phyloP scores from a whole-genome alignment of 2,329 filamentous ascomycete species.

The Xylaria sp. region DNA sequence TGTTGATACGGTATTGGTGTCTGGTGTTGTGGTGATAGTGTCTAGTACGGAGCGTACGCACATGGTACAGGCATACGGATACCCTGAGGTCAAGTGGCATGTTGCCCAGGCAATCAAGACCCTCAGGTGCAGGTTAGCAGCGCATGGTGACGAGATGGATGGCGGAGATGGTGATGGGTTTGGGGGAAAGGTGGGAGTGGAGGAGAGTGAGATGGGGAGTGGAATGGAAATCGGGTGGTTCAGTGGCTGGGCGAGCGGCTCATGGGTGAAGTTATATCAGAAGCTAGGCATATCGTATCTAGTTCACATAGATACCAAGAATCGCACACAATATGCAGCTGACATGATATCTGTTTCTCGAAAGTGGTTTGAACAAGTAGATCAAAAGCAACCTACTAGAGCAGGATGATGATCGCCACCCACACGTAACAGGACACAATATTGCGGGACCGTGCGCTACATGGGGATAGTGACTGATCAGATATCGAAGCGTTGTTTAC shows the following conservation, averaged over 20 bases:
- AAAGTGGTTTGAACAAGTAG: too few relatives aligned
- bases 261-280: too few relatives aligned
- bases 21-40: background rate
- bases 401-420: too few relatives aligned
- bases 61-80: background rate
- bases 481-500: too few relatives aligned
- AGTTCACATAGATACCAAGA: too few relatives aligned
- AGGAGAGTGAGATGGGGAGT: background rate
- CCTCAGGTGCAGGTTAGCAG: background rate
- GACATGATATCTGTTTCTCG: too few relatives aligned
- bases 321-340: too few relatives aligned
- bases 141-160: background rate
- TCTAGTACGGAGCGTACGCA: background rate
- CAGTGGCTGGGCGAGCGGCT: background rate
- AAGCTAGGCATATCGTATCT: too few relatives aligned
- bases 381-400: too few relatives aligned
- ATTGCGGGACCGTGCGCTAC: too few relatives aligned
- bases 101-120: background rate
- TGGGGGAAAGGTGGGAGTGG: background rate
- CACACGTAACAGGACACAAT: too few relatives aligned
- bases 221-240: background rate
- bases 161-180: background rate
- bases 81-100: background rate
- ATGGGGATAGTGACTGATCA: too few relatives aligned
- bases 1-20: background rate